Evolutionary conservation across 208 protist species (phyloP), one percentile per base, ranked within the genome.

Genomic region (Leishmania tropica): DNA sequence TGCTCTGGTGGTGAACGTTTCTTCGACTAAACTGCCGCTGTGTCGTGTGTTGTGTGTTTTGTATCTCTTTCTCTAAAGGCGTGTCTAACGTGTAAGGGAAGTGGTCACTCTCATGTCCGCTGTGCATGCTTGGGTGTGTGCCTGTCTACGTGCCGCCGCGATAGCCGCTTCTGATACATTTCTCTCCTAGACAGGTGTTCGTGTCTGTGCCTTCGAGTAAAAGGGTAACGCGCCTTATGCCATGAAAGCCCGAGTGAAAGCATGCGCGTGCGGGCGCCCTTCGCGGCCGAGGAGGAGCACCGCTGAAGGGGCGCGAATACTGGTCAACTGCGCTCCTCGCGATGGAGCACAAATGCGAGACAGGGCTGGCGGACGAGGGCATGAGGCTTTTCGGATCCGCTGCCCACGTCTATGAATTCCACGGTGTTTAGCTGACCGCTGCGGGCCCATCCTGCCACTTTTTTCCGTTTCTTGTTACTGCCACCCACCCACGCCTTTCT

Each of bases 51-150:
- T 83, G 31, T 83, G 31, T 74, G 53, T 37, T 31, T 56, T 74
- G 56, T 71, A 75, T 62, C 64, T 28, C 62, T 79, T 37, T 31
- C 19, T 37, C 31, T 37, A 71, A 77, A 67, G 51, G 40, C 15
- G 73, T 62, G 37, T 21, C 45, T 74, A 74, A 74, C 45, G 70
- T 74, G 70, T 74, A 53, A 79, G 2, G 45, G 51, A 65, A 24
- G 42, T 62, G 65, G 6, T 54, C 40, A 37, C n/a, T 0, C 47
- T 13, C 37, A 0, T 73, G n/a, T 35, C 3, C 15, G 65, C 15
- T 45, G 73, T 79, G 45, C 47, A 40, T 79, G 24, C 8, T n/a
- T 40, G 64, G 42, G 64, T 37, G 60, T 67, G 62, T 67, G n/a
- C 40, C 17, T 31, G 31, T 40, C 0, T 37, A 15, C 15, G 28